phyloP scores from a whole-genome alignment of 176 grass and related monocot species.

The Cocos nucifera region DNA sequence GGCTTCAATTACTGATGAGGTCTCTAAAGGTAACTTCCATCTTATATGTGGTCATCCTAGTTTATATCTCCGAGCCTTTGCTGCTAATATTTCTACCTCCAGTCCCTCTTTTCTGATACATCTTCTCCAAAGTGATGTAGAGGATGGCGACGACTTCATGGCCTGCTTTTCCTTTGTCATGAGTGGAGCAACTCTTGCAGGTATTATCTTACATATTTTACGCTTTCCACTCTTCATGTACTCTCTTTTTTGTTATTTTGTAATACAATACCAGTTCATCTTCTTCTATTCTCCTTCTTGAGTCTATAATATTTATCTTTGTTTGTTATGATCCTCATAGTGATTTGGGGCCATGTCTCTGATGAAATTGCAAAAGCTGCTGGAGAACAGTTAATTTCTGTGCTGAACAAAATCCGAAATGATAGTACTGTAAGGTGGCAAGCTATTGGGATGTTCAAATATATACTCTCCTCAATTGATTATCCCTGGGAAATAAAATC shows the following conservation, averaged over 20 bases:
- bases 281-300: too few relatives aligned
- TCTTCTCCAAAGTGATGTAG: constrained; percentile 47
- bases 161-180: constrained; percentile 44
- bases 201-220: constrained; percentile 21
- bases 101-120: constrained; percentile 15
- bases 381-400: constrained; percentile 33
- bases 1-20: constrained; percentile 31
- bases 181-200: constrained; percentile 68
- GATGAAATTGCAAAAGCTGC: constrained; percentile 46
- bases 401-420: constrained; percentile 41
- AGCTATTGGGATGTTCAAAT: constrained; percentile 60
- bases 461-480: constrained; percentile 43
- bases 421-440: constrained; percentile 44
- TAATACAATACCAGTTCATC: too few relatives aligned
- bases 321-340: constrained; percentile 14
- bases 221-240: background rate
- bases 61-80: background rate
- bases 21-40: constrained; percentile 54
- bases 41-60: constrained; percentile 12
- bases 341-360: constrained; percentile 46
- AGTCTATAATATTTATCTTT: background rate
- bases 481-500: constrained; percentile 80
- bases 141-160: constrained; percentile 37
- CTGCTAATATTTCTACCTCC: background rate
- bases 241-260: background rate